Base-by-base conservation (phyloP, 2,329 filamentous ascomycete species). In the Helotiales sp. region DNA sequence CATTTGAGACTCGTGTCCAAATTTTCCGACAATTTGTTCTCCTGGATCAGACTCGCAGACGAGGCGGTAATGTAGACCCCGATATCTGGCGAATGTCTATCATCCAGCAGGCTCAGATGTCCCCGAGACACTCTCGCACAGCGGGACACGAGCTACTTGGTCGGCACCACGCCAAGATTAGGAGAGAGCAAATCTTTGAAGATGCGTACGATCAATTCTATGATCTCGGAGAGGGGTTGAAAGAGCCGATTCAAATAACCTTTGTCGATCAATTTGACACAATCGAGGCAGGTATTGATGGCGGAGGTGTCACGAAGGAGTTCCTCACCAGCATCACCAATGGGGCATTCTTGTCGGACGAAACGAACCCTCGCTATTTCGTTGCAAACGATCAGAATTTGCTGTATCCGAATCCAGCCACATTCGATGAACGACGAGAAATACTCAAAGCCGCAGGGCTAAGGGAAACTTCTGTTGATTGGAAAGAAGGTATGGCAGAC, bases 251-350 rank as follows among this genome's bases (percentile, higher is more conserved):
- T 40, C 93, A 97, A 76, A 98, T 99, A 75, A 96, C 93, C 0
- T 99, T 99, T 77, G 89, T 97, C 50, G 96, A 99, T 77, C 87
- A 93, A 67, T 99, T 97, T 72, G 92, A 91, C 68, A 87, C 90
- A 1, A 85, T 88, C 7, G 96, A 99, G 80, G 95, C 95, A 13
- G 96, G 96, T 10, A 98, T 99, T 64, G 96, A 99, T 76, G 96
- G 96, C 0, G 96, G 96, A 8, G 96, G 96, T 69, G 96, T 99
- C 8, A 97, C 95, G 1, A 99, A 99, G 74, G 96, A 99, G 75
- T 99, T 99, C 69, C 83, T 99, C 13, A 97, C 90, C 0, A 96
- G 92, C 69, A 88, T 97, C 58, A 97, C 93, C 1, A 89, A 86
- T 22, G 92, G 97, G 77, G 93, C 93, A 0, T 97, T 98, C 76